These are phyloP conservation scores for Tetrapisispora arboricola DNA, from an alignment of 805 yeast genomes.

Conservation along the genomic window DNA sequence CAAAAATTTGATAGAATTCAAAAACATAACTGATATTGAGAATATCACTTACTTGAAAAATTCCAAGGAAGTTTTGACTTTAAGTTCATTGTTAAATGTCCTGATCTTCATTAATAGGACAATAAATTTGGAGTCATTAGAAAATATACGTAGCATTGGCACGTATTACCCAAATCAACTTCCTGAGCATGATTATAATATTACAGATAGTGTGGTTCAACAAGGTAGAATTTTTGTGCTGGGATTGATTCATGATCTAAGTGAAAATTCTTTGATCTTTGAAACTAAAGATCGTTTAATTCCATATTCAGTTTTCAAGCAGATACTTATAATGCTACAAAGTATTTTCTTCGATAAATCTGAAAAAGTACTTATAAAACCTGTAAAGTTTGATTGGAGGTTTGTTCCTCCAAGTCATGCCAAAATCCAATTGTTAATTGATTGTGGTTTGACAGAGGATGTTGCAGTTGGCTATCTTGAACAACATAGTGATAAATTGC, in stretches of 20 bases:
- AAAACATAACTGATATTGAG: constrained; percentile 25
- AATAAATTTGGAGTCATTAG: constrained; percentile 30
- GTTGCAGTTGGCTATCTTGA: constrained; percentile 25
- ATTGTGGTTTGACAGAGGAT: constrained; percentile 25
- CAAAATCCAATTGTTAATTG: constrained; percentile 15
- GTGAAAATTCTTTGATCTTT: constrained; percentile 15
- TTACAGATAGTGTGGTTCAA: constrained; percentile 16
- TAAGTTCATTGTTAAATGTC: constrained; percentile 34
- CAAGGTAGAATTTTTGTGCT: constrained; percentile 17
- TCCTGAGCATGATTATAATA: constrained; percentile 15
- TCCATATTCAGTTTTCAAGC: constrained; percentile 36
- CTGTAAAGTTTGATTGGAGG: constrained; percentile 24
- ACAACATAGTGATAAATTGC: constrained; percentile 27
- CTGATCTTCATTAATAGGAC: constrained; percentile 39
- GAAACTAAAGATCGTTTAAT: constrained; percentile 19
- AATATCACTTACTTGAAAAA: constrained; percentile 31
- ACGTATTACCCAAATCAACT: constrained; percentile 14
- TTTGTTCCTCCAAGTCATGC: constrained; percentile 18
- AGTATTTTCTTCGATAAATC: constrained; percentile 33
- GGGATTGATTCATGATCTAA: constrained; percentile 15
- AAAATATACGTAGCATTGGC: constrained; percentile 17
- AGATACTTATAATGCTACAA: constrained; percentile 36
- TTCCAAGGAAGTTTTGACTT: constrained; percentile 29
- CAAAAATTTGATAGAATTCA: constrained; percentile 16
- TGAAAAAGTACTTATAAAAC: constrained; percentile 7